Conservation (phyloP, 495 filamentous ascomycete species). For the Penicillium desertorum region DNA sequence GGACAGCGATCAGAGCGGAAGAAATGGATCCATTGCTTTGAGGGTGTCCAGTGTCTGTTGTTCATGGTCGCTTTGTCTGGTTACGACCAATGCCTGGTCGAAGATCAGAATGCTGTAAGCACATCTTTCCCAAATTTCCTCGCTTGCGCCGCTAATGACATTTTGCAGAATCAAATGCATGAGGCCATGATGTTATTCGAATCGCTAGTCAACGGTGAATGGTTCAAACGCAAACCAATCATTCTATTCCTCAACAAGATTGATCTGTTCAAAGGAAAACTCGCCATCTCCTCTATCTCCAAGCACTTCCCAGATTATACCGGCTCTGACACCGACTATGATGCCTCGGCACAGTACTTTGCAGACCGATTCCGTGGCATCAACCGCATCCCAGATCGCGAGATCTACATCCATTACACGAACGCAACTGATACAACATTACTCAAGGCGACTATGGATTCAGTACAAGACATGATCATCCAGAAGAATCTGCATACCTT, state of each 20-base stretch:
- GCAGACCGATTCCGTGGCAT: slow-evolving; percentile 85
- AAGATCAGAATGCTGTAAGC: slow-evolving; percentile 95
- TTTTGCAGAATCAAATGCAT: slow-evolving; percentile 93
- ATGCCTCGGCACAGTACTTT: slow-evolving; percentile 76
- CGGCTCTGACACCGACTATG: slow-evolving; percentile 54
- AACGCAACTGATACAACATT: slow-evolving; percentile 95
- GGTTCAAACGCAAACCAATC: slow-evolving; percentile 94
- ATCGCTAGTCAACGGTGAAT: slow-evolving; percentile 93
- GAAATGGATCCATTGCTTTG: slow-evolving; percentile 99
- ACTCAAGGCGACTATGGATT: slow-evolving; percentile 95
- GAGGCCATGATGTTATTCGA: slow-evolving; percentile 98
- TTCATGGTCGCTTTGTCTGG: slow-evolving; percentile 96
- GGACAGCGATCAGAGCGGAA: slow-evolving; percentile 96
- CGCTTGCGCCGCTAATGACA: neutral
- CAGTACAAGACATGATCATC: slow-evolving; percentile 98
- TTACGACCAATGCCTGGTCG: slow-evolving; percentile 94
- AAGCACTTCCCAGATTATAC: slow-evolving; percentile 93
- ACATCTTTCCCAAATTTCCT: neutral
- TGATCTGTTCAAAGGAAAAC: slow-evolving; percentile 92
- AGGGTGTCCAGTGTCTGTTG: slow-evolving; percentile 89
- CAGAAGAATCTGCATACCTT: slow-evolving; percentile 94
- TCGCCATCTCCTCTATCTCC: slow-evolving; percentile 74
- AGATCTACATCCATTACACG: slow-evolving; percentile 91
- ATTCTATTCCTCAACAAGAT: slow-evolving; percentile 99
- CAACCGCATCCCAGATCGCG: slow-evolving; percentile 79